A percentile compares a stretch with the other conserved stretches of the same genome.
Conservation (phyloP, 2,329 filamentous ascomycete species). For the Paraphoma chrysanthemicola region DNA sequence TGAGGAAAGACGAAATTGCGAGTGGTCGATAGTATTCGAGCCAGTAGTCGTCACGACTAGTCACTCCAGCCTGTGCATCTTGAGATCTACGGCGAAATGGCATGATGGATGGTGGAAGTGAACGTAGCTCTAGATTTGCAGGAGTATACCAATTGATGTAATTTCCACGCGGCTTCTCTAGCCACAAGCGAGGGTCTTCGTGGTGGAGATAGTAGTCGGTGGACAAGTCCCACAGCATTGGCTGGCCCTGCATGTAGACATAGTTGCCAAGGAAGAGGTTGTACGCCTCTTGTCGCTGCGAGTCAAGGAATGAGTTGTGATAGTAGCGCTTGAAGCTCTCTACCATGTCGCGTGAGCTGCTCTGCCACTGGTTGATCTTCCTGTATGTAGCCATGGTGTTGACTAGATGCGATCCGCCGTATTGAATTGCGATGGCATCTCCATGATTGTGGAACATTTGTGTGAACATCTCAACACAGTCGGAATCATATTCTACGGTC, state of each 20-base stretch:
- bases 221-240: conserved; percentile 94
- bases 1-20: conserved; percentile 85
- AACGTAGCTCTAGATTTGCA: conserved; percentile 69
- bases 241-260: conserved; percentile 82
- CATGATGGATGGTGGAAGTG: conserved; percentile 59
- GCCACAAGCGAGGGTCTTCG: conserved; percentile 77
- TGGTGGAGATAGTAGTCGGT: conserved; percentile 98
- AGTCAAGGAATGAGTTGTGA: conserved; percentile 97
- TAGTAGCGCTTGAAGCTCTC: conserved; percentile 99
- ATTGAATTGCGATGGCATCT: conserved; percentile 96
- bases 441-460: conserved; percentile 98
- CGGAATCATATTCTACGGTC: conserved; percentile 88
- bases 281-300: conserved; percentile 97
- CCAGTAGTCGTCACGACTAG: conserved; percentile 92
- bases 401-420: conserved; percentile 94
- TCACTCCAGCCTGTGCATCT: conserved; percentile 47
- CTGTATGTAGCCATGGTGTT: conserved; percentile 99
- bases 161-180: conserved; percentile 66
- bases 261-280: conserved; percentile 98
- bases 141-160: conserved; percentile 93
- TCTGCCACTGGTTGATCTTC: conserved; percentile 99
- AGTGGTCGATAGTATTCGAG: conserved; percentile 93
- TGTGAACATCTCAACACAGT: conserved; percentile 94
- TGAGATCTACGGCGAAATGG: conserved; percentile 45
- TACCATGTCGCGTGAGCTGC: conserved; percentile 96